Evolutionary conservation across 2,329 filamentous ascomycete genomes (phyloP), one percentile per base, ranked within the genome.

Genomic region (Pyrenophora teres): DNA sequence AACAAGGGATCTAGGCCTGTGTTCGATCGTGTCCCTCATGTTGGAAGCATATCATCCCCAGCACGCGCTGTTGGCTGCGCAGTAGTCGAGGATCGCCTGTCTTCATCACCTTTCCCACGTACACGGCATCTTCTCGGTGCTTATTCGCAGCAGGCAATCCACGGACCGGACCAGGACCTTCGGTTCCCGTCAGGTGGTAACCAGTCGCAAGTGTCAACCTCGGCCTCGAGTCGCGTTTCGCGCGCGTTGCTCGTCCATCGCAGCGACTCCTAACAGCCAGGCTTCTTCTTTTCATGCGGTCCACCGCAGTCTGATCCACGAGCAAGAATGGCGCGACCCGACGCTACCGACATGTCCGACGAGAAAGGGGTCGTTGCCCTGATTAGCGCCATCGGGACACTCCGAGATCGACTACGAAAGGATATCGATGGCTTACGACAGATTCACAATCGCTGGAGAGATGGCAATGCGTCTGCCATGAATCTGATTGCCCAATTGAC

Each of bases 401-500:
- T 67, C 57, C 67, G 67, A 54, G 63, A 68, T 42, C 57, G 65
- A 21, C 54, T 72, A 52, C 68, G 70, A 38, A 61, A 66, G 41
- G 62, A 59, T 33, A 71, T 72, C 50, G 64, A 71, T 48, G 60
- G 58, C 32, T 54, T 73, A 51, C 64, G 70, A 30, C 64, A 69
- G 43, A 68, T 73, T 32, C 69, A 71, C 63, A 67, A 73, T 49
- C 68, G 62, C 37, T 71, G 63, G 62, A 67, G 59, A 40, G 68
- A 68, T 54, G 53, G 57, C 58, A 63, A 64, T 52, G 61, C 57
- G 40, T 63, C 62, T 6, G 67, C 64, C 15, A 73, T 73, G 55
- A 72, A 73, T 43, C 59, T 73, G 16, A 72, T 73, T 53, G 70
- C 70, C 39, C 69, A 73, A 46, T 46, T 72, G 27, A 69, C 69